These are phyloP conservation scores for Aphanomyces euteiches DNA, from an alignment of 352 stramenopile species.

Conservation along the genomic window DNA sequence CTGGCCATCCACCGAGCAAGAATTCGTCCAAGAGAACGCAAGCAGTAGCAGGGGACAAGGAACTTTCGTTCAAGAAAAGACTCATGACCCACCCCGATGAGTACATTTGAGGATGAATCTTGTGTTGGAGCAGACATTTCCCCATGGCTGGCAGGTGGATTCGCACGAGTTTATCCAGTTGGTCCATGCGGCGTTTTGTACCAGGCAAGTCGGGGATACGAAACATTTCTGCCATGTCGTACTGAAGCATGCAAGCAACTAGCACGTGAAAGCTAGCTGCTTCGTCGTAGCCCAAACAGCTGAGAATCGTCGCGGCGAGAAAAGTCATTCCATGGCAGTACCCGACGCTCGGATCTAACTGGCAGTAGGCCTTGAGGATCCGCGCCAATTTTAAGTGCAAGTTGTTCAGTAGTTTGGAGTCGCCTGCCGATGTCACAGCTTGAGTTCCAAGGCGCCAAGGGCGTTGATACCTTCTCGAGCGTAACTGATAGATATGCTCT, in stretches of 20 bases:
- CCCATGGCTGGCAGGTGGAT: constrained; percentile 18
- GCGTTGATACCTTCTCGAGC: no score
- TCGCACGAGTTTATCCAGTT: constrained; percentile 24
- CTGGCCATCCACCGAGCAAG: constrained; percentile 7
- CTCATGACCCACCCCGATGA: constrained; percentile 25
- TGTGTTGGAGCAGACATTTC: constrained; percentile 14
- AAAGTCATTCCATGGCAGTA: constrained; percentile 34
- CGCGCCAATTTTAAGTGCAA: constrained; percentile 17
- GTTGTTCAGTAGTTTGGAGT: background rate
- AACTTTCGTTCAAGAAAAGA: constrained; percentile 18
- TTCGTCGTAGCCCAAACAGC: constrained; percentile 24
- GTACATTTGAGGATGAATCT: constrained; percentile 29
- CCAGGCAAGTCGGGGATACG: constrained; percentile 17
- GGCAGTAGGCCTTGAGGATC: constrained; percentile 12
- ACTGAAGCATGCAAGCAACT: constrained; percentile 4
- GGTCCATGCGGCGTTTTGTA: constrained; percentile 19
- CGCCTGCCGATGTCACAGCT: background rate
- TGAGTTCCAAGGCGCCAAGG: background rate
- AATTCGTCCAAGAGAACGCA: constrained; percentile 21
- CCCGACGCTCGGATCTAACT: constrained; percentile 19
- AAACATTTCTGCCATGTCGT: constrained; percentile 18
- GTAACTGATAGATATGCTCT: background rate
- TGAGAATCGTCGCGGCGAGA: constrained; percentile 14
- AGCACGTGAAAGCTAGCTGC: constrained; percentile 20
- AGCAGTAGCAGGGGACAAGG: background rate